Evolutionary conservation across 768 basidiomycete genomes (phyloP), one percentile per base, ranked within the genome.

Genomic region (Fistulinella prunicolor): DNA sequence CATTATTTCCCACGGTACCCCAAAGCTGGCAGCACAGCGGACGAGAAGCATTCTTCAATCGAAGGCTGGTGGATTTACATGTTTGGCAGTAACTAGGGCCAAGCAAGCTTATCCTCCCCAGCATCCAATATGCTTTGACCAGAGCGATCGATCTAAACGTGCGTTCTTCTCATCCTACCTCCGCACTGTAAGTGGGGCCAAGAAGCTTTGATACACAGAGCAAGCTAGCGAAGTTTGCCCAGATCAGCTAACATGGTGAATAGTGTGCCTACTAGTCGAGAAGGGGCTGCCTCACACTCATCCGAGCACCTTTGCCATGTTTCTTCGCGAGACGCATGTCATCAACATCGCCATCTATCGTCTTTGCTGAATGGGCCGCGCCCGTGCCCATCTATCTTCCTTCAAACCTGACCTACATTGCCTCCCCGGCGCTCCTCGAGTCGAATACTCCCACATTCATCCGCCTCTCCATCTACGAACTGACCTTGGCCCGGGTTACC

Each of bases 201-300:
- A 5, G 16, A 9, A 5, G 32, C 14, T 42, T 20, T 7, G 47
- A 14, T 39, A 6, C 38, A 22, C 58, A 95, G 88, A 90, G 80
- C 61, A 75, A 85, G 51, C 77, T 98, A 2, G 76, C 85, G 38
- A 97, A 96, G 71, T 91, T 94, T 53, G 92, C 97, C 14, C 89
- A 95, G 62, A 86, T 98, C 68, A 91, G 93, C 60, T 96, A 95
- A 94, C 93, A 92, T 57, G 95, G 95, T 37, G 94, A n/a, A 95
- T 61, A 95, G 95, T 49, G 95, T 98, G 1, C 95, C 95, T 12
- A 91, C n/a, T 85, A 65, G 75, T 76, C 17, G 86, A 89, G 69
- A 98, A 98, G 66, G 95, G 95, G 8, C 75, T 96, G 20, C 95
- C 95, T 72, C 86, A 91, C 61, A 85, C 83, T 8, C 94, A 97